These are phyloP conservation scores for Aquanectria penicillioides DNA, from an alignment of 2,329 filamentous ascomycete genomes.

Conservation along the genomic window DNA sequence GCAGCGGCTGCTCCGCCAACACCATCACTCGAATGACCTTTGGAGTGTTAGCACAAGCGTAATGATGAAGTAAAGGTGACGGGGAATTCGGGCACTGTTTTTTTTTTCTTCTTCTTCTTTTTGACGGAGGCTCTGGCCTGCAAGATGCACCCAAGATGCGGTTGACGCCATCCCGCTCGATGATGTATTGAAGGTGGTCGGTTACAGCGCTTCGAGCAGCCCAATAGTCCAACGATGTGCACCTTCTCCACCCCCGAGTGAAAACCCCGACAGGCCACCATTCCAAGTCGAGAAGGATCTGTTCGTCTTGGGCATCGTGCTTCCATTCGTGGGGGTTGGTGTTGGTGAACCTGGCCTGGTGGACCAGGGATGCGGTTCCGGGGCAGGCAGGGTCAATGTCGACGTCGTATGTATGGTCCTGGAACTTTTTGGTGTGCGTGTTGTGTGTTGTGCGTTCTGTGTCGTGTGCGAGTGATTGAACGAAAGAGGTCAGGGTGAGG, in stretches of 20 bases:
- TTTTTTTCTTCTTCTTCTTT: background rate
- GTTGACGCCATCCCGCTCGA: slow-evolving; percentile 1
- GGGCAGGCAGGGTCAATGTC: slow-evolving; percentile 15
- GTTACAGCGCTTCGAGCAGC: slow-evolving; percentile 8
- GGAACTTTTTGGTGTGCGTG: slow-evolving; percentile 1
- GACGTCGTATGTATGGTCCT: background rate
- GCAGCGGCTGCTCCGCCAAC: slow-evolving; percentile 23
- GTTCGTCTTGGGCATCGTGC: slow-evolving; percentile 12
- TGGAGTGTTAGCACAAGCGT: slow-evolving; percentile 1
- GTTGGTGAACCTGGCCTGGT: background rate
- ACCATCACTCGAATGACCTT: slow-evolving; percentile 23
- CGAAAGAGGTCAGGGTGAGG: background rate
- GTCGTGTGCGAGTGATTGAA: slow-evolving; percentile 5
- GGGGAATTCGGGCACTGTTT: background rate
- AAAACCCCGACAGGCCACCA: slow-evolving; percentile 15
- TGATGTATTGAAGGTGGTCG: background rate
- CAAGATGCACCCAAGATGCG: background rate
- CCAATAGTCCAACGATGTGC: slow-evolving; percentile 2
- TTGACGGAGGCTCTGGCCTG: background rate
- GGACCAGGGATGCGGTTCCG: slow-evolving; percentile 1
- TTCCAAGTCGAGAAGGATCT: slow-evolving; percentile 17
- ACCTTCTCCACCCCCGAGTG: slow-evolving; percentile 13
- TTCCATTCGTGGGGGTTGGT: slow-evolving; percentile 2
- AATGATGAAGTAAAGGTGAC: background rate
- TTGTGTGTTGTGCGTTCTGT: background rate